phyloP scores from a whole-genome alignment of 139 green algal genomes.

The Chlamydomonas asymmetrica region DNA sequence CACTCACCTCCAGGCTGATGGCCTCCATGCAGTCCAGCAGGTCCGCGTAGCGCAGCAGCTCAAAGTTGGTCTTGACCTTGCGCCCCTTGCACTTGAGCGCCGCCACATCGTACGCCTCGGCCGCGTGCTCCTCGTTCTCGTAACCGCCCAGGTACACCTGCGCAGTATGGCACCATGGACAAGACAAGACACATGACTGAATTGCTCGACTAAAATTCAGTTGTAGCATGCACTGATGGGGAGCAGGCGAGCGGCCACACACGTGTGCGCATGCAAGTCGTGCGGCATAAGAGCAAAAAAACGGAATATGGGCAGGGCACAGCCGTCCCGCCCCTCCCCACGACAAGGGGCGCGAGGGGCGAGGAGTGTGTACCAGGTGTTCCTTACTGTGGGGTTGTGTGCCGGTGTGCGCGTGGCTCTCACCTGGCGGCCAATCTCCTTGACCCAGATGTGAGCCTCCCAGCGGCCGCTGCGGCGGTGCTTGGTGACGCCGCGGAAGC shows the following conservation, averaged over 20 bases:
- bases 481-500: conserved; percentile 77
- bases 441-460: conserved; percentile 89
- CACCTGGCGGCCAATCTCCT: conserved; percentile 77
- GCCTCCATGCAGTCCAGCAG: conserved; percentile 71
- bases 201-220: background rate
- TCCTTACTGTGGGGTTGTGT: no score
- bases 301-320: no score
- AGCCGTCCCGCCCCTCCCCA: no score
- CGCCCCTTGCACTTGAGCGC: conserved; percentile 79
- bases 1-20: conserved; percentile 84
- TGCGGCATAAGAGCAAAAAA: no score
- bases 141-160: conserved; percentile 70
- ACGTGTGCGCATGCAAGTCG: no score
- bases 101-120: conserved; percentile 90
- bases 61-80: conserved; percentile 48
- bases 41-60: conserved; percentile 62
- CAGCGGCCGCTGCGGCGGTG: conserved; percentile 76
- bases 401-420: background rate
- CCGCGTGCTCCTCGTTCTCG: conserved; percentile 85
- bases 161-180: conserved; percentile 25
- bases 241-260: background rate
- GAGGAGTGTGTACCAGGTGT: no score
- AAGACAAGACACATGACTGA: background rate
- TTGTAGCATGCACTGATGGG: background rate
- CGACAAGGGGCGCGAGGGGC: no score